phyloP scores from a whole-genome alignment of 2,329 filamentous ascomycete genomes.

The Diaporthe batatas region DNA sequence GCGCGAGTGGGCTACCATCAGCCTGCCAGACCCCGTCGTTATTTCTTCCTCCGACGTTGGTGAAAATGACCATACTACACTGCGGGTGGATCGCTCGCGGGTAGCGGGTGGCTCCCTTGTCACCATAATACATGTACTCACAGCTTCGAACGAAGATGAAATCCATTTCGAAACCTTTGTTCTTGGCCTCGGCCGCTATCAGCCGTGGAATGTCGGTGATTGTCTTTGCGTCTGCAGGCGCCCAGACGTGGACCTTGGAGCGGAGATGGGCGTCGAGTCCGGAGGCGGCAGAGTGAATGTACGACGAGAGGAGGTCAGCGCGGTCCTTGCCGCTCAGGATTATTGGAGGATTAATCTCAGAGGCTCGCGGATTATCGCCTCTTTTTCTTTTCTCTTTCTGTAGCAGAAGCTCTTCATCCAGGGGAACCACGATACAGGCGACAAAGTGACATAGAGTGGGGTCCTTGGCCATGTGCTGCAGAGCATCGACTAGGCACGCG shows the following conservation, averaged over 20 bases:
- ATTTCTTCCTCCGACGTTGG: not conserved
- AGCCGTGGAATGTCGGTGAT: not conserved
- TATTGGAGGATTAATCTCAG: not conserved
- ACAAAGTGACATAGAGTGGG: not conserved
- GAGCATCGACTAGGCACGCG: not conserved
- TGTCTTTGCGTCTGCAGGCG: not conserved
- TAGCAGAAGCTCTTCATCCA: not conserved
- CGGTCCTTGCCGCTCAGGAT: not conserved
- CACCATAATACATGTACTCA: not conserved
- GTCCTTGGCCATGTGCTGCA: not conserved
- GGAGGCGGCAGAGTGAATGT: conserved; percentile 1
- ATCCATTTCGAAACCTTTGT: not conserved
- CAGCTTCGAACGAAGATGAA: not conserved
- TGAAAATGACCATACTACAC: conserved; percentile 14
- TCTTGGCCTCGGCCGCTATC: not conserved
- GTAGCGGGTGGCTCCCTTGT: not conserved
- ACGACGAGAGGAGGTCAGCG: conserved; percentile 10
- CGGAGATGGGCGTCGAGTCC: conserved; percentile 3
- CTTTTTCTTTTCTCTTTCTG: not conserved
- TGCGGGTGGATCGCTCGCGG: not conserved
- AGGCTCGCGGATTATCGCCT: no score
- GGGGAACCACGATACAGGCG: not conserved
- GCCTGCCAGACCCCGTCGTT: not conserved
- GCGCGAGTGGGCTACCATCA: not conserved
- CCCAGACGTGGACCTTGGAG: conserved; percentile 2